These are phyloP conservation scores for Mimosa pudica DNA, from an alignment of 306 rosid genomes.

Conservation along the genomic window DNA sequence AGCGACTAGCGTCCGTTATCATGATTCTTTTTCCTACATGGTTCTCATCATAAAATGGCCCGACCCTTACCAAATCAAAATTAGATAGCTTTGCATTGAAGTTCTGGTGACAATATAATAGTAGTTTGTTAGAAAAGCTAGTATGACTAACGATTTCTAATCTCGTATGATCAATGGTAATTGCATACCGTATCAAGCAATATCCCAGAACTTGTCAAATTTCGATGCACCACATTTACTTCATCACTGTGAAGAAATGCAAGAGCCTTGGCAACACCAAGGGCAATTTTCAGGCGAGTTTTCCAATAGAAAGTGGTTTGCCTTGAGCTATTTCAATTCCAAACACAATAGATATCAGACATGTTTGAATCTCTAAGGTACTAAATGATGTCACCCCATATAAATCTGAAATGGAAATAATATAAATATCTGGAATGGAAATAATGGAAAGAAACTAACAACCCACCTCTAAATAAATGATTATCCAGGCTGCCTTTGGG, in stretches of 20 bases:
- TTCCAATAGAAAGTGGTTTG: constrained; percentile 94
- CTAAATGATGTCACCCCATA: too few relatives aligned
- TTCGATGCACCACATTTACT: constrained; percentile 86
- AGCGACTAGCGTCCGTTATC: constrained; percentile 27
- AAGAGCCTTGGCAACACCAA: constrained; percentile 66
- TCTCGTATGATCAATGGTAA: constrained; percentile 11
- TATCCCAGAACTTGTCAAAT: constrained; percentile 78
- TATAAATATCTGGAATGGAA: too few relatives aligned
- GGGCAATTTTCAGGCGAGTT: constrained; percentile 52
- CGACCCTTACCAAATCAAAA: constrained; percentile 93
- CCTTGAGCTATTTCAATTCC: constrained; percentile 72
- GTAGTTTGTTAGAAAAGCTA: constrained; percentile 28
- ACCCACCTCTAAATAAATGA: constrained; percentile 88
- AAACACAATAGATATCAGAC: constrained; percentile 18
- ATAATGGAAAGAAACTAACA: constrained; percentile 17
- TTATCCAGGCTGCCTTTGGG: constrained; percentile 86
- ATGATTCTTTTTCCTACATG: too few relatives aligned
- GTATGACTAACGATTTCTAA: constrained; percentile 23
- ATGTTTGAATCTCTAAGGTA: too few relatives aligned
- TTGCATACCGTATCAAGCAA: constrained; percentile 72
- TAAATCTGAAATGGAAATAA: too few relatives aligned
- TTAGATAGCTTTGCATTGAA: constrained; percentile 84
- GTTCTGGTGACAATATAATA: constrained; percentile 49
- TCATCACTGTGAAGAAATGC: constrained; percentile 95
- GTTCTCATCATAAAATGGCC: constrained; percentile 40